Conservation (phyloP, 2,329 filamentous ascomycete genomes). For the Aureobasidium lini region DNA sequence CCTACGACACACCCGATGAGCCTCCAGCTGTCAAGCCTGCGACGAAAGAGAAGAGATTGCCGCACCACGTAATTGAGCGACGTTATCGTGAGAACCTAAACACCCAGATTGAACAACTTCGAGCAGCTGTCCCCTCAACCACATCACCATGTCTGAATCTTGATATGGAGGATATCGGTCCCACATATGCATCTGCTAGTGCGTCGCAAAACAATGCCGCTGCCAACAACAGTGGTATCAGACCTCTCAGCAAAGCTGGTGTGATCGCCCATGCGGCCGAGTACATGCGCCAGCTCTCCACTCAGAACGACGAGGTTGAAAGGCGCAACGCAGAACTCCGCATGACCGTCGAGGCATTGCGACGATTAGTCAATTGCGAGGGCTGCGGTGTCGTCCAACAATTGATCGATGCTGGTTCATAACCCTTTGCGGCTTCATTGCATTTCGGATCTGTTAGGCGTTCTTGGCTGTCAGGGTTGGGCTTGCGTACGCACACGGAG, state of each 20-base stretch:
- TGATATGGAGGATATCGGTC: conserved; percentile 37
- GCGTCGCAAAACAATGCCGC: not conserved
- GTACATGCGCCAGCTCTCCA: conserved; percentile 40
- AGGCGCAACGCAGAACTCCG: conserved; percentile 33
- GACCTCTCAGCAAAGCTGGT: conserved; percentile 36
- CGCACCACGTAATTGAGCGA: conserved; percentile 39
- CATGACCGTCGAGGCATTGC: conserved; percentile 34
- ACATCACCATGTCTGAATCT: conserved; percentile 28
- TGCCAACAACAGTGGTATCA: conserved; percentile 26
- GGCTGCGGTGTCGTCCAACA: conserved; percentile 40
- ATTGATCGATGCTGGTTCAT: conserved; percentile 26
- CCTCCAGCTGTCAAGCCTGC: not conserved
- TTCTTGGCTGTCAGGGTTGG: not conserved
- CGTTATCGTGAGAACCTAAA: conserved; percentile 42
- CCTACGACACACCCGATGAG: not conserved
- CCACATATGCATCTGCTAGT: conserved; percentile 2
- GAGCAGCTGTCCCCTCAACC: conserved; percentile 32
- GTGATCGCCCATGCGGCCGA: conserved; percentile 39
- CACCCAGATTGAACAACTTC: conserved; percentile 37
- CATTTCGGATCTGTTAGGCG: not conserved
- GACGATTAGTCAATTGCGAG: conserved; percentile 39
- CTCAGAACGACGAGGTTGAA: conserved; percentile 32
- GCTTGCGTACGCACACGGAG: not conserved
- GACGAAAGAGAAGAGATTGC: conserved; percentile 9
- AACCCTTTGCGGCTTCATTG: not conserved